These are phyloP conservation scores for Fraxinus baroniana DNA, from an alignment of 305 asterid species.

Conservation along the genomic window DNA sequence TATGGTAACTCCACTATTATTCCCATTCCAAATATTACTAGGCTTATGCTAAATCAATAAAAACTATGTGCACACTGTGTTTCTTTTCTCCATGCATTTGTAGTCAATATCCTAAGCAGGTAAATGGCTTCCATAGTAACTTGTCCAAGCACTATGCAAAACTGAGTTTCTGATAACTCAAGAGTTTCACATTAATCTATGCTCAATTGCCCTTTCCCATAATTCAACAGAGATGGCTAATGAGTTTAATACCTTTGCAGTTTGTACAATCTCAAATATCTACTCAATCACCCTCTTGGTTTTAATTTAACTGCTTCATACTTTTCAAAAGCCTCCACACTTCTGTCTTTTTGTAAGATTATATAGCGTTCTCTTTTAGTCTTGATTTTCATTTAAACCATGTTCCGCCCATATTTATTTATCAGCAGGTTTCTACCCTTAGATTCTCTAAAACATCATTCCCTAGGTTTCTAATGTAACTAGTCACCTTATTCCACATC, in stretches of 20 bases:
- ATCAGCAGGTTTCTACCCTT: neutral
- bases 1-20: neutral
- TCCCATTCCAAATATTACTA: neutral
- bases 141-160: neutral
- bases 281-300: neutral
- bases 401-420: neutral
- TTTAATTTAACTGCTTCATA: neutral
- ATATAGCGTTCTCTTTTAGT: neutral
- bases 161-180: neutral
- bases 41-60: neutral
- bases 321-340: neutral
- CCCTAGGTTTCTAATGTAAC: neutral
- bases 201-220: neutral
- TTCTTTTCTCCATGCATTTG: neutral
- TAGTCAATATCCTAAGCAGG: neutral
- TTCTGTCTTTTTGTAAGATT: neutral
- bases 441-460: neutral
- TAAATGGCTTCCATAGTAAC: neutral
- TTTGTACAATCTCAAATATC: neutral
- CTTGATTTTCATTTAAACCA: neutral
- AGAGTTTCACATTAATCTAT: neutral
- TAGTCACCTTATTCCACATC: neutral
- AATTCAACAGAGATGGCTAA: neutral
- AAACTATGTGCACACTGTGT: neutral
- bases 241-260: neutral